Evolutionary conservation across 2,329 filamentous ascomycete genomes (phyloP).

Genomic region (Ramularia collo-cygni): DNA sequence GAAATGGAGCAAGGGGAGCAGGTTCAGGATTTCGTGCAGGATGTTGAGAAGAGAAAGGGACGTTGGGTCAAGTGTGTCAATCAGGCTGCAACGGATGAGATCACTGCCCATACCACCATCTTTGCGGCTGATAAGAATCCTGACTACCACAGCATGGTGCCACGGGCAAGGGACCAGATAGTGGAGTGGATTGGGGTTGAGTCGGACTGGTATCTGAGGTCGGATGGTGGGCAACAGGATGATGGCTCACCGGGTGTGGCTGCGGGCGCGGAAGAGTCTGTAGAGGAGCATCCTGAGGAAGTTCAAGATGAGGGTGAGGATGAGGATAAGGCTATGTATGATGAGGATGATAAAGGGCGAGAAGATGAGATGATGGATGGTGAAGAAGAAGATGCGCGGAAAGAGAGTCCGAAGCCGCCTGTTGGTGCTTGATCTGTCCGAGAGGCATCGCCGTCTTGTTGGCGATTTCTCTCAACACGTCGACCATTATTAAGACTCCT

Average conservation of each 20-base stretch:
- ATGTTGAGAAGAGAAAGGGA: constrained; percentile 33
- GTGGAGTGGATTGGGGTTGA: constrained; percentile 49
- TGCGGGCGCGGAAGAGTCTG: background rate
- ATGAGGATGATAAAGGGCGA: background rate
- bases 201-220: constrained; percentile 25
- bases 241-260: background rate
- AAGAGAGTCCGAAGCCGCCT: no score
- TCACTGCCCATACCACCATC: constrained; percentile 73
- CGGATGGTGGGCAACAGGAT: constrained; percentile 5
- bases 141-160: constrained; percentile 61
- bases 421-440: no score
- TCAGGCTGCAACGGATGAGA: constrained; percentile 71
- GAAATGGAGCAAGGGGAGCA: constrained; percentile 26
- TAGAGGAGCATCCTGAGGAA: no score
- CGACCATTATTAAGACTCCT: no score
- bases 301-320: background rate
- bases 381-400: no score
- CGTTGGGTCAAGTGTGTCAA: constrained; percentile 70
- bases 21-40: constrained; percentile 29
- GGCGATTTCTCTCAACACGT: no score
- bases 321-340: background rate
- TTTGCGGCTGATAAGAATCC: constrained; percentile 67
- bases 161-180: constrained; percentile 59
- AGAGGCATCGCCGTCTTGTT: no score
- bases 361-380: no score